phyloP scores from a whole-genome alignment of 1,284 basidiomycete genomes.

The Trichosporon sp. region DNA sequence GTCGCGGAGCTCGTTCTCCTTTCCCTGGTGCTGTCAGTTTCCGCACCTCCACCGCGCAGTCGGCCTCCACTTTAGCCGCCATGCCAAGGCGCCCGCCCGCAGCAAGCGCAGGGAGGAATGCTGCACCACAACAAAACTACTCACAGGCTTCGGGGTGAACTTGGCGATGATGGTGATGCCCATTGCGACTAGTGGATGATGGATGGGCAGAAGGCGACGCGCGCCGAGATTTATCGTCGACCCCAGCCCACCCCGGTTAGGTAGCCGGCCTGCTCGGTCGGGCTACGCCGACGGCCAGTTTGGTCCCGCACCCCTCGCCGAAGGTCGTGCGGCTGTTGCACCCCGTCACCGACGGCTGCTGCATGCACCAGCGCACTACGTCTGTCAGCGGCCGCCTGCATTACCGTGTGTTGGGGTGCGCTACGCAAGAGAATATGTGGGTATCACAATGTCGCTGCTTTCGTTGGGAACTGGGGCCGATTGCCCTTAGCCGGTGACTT shows the following conservation, averaged over 20 bases:
- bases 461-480: too few species aligned
- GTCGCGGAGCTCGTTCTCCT: constrained; percentile 1
- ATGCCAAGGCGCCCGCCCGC: too few species aligned
- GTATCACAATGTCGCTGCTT: too few species aligned
- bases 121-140: too few species aligned
- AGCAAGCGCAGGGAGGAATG: too few species aligned
- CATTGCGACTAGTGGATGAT: background rate
- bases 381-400: background rate
- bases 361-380: background rate
- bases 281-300: background rate
- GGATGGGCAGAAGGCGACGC: background rate
- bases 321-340: background rate
- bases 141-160: constrained; percentile 3
- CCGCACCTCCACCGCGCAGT: background rate
- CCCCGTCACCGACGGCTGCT: background rate
- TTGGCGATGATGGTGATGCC: constrained; percentile 2
- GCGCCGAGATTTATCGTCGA: background rate
- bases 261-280: background rate
- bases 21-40: background rate
- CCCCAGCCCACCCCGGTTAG: background rate
- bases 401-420: background rate
- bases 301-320: background rate
- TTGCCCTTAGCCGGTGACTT: too few species aligned
- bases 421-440: too few species aligned
- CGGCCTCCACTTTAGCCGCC: background rate